Evolutionary conservation across 768 basidiomycete genomes (phyloP), one percentile per base, ranked within the genome.

Genomic region (Rhizopogon vesiculosus): DNA sequence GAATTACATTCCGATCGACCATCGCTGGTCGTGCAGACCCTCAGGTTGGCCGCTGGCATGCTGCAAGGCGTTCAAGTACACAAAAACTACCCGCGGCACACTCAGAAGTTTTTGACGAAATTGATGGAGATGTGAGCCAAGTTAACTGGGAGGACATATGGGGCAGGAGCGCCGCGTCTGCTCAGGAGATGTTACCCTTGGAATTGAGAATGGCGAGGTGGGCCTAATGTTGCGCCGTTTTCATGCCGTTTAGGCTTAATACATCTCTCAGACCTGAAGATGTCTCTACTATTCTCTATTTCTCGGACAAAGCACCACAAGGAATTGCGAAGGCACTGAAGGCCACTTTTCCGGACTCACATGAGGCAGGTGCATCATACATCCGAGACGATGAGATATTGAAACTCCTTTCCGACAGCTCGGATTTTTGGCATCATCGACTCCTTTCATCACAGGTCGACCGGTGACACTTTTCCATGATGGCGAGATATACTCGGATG

Each of bases 371-470:
- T 70, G 12, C 40, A 48, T 13, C 19, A 19, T 28, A 16, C 9
- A 39, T 54, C 15, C 56, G 6, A 51, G 15, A 40, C 33, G 35
- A 7, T n/a, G 25, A 10, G 46, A 28, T 38, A 56, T 53, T 35
- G 6, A 40, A 45, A 42, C 9, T 35, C 6, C 46, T 43, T 33
- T 56, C 16, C 22, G 4, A 10, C 63, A 89, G 83, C 69, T 89
- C 51, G 87, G 89, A 4, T 75, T 91, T 18, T 67, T 87, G 19
- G 86, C 84, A 0, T 76, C 89, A 0, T 85, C 89, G 2, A 92
- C 91, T 2, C 89, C 89, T 1, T 92, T 92, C 65, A 71, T 89
- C 5, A 91, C 88, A 1, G 91, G 89, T 13, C 72, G 86, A 18
- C 84, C 85, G 0, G 80, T 86, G 29, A 91, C 90, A 0, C 72